phyloP scores from a whole-genome alignment of 2,329 filamentous ascomycete species.

The Trichophyton benhamiae region DNA sequence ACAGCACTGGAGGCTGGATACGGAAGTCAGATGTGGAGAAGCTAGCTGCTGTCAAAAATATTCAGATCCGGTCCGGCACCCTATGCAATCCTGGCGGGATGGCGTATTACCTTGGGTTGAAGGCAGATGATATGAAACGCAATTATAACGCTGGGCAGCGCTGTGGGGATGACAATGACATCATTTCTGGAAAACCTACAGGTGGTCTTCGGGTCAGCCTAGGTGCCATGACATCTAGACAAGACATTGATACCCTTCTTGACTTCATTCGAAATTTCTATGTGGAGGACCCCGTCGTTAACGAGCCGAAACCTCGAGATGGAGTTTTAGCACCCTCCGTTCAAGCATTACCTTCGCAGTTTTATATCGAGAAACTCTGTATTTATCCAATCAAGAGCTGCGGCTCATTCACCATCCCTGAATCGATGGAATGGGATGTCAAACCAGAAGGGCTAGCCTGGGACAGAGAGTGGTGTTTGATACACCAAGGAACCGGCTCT shows the following conservation, averaged over 20 bases:
- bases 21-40: constrained; percentile 80
- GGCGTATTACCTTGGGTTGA: constrained; percentile 57
- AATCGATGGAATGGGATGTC: constrained; percentile 58
- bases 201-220: constrained; percentile 76
- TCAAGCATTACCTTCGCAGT: constrained; percentile 16
- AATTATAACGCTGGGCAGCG: constrained; percentile 78
- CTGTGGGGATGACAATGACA: constrained; percentile 71
- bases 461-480: constrained; percentile 93
- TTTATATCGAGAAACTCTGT: constrained; percentile 52
- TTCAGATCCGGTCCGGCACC: constrained; percentile 78
- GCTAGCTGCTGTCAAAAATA: constrained; percentile 60
- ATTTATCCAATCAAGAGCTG: constrained; percentile 96
- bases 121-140: constrained; percentile 66
- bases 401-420: constrained; percentile 60
- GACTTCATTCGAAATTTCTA: constrained; percentile 62
- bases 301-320: constrained; percentile 6
- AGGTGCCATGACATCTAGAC: constrained; percentile 73
- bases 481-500: constrained; percentile 73
- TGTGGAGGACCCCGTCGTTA: constrained; percentile 24
- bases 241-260: constrained; percentile 61
- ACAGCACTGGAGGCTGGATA: constrained; percentile 58
- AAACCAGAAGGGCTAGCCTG: constrained; percentile 72
- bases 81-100: constrained; percentile 88
- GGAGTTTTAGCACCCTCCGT: background rate
- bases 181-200: constrained; percentile 73